Conservation (phyloP, 345 rosid genomes). For the Cardamine chenopodiifolia region DNA sequence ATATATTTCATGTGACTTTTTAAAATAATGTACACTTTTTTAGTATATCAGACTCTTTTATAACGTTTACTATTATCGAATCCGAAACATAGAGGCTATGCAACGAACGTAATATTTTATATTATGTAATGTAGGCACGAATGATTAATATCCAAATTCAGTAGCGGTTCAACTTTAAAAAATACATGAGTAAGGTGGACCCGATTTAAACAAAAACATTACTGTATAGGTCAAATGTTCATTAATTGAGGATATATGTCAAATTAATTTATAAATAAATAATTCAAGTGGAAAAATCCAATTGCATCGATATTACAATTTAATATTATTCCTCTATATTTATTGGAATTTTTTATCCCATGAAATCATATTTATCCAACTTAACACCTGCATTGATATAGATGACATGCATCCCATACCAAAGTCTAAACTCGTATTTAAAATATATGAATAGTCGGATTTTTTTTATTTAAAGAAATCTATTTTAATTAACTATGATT, state of each 20-base stretch:
- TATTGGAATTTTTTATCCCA: not conserved
- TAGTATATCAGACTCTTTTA: not conserved
- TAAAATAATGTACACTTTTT: not conserved
- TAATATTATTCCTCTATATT: not conserved
- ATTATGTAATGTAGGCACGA: not conserved
- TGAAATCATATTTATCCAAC: not conserved
- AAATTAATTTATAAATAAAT: not conserved
- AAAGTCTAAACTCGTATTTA: not conserved
- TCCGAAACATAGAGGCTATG: not conserved
- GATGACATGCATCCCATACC: not conserved
- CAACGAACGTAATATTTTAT: not conserved
- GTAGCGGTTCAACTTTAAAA: conserved; percentile 8
- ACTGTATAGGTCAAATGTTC: conserved; percentile 32
- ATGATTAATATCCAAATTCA: conserved; percentile 15
- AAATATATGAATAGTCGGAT: not conserved
- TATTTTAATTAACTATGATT: not conserved
- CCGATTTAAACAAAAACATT: conserved; percentile 17
- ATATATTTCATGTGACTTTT: not conserved
- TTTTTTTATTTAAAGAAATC: too few species aligned
- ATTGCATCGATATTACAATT: not conserved
- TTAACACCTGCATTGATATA: not conserved
- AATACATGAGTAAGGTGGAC: conserved; percentile 27
- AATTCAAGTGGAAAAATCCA: not conserved
- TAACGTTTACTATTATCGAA: not conserved
- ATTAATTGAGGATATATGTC: conserved; percentile 1